Evolutionary conservation across 257 asterid genomes (phyloP), one percentile per base, ranked within the genome.

Genomic region (Ilex asprella): DNA sequence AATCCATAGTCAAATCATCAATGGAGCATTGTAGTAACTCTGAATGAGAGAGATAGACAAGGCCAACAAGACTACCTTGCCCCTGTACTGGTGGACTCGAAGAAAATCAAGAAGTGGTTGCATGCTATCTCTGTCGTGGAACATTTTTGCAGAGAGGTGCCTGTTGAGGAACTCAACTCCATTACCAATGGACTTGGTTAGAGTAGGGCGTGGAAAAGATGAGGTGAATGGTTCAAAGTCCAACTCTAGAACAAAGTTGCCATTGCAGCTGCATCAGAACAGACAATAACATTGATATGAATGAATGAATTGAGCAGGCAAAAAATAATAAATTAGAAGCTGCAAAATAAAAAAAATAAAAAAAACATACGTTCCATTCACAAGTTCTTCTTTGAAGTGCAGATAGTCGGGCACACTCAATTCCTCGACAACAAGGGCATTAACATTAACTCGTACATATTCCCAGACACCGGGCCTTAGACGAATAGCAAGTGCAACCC

Each of bases 401-500:
- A 92, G 82, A 72, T 77, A 92, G 59, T 89, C 91, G 0, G 97
- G 86, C 68, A 86, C 97, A 7, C 87, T 80, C 39, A 91, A 82
- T 57, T 92, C 97, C 74, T 92, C 99, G 1, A 92, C 84, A 7
- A 65, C 70, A 1, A 89, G 77, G 3, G 88, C 86, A 32, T 82
- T 79, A 7, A 83, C 94, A 58, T 89, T 86, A 59, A 92, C 90
- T 2, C 96, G 80, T 5, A 89, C 80, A 21, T 92, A 81, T 16
- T 92, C 97, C 97, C 97, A 92, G 49, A 92, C 95, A 16, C 99
- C 97, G 0, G 97, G 97, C 76, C 97, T 72, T 39, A 89, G 68
- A n/a, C 97, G 95, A 49, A 92, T 85, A 1, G 99, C 97, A 16
- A 92, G 91, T 10, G 91, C 99, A 65, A 92, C 95, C 97, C 99